phyloP scores from a whole-genome alignment of 805 yeast species.

The Wickerhamomyces chambardii region DNA sequence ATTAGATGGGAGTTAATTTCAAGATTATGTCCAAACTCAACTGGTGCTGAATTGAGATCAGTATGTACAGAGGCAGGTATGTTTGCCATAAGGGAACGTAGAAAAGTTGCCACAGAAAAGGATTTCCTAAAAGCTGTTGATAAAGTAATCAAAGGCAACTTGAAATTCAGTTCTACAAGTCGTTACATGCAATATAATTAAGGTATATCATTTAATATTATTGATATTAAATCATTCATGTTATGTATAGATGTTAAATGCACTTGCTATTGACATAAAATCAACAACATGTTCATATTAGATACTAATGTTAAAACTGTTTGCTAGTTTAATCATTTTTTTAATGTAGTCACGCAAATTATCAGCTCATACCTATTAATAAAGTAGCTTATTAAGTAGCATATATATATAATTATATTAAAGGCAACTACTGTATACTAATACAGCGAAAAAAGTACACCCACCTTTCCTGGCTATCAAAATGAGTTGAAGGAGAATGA shows the following conservation, averaged over 20 bases:
- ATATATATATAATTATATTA: too few relatives aligned
- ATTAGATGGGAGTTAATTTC: constrained; percentile 98
- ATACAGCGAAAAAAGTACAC: too few relatives aligned
- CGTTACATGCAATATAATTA: constrained; percentile 98
- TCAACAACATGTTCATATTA: too few relatives aligned
- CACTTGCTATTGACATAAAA: too few relatives aligned
- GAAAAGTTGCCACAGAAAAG: constrained; percentile 97
- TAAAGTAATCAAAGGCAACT: constrained; percentile 96
- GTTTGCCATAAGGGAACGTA: constrained; percentile 98
- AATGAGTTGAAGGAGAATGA: too few relatives aligned
- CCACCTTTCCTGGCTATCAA: too few relatives aligned
- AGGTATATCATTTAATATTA: background rate
- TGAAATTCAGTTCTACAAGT: constrained; percentile 94
- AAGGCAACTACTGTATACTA: too few relatives aligned
- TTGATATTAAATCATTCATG: background rate
- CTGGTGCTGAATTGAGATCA: constrained; percentile 97
- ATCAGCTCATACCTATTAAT: too few relatives aligned
- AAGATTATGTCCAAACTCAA: constrained; percentile 93
- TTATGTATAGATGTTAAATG: background rate
- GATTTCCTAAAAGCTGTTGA: constrained; percentile 97
- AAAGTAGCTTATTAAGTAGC: too few relatives aligned
- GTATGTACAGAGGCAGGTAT: constrained; percentile 99
- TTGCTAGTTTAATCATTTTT: too few relatives aligned
- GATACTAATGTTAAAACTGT: too few relatives aligned
- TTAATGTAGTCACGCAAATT: too few relatives aligned